A percentile compares a stretch with the other conserved stretches of the same genome.
These are phyloP conservation scores for Candida tibetensis DNA, from an alignment of 805 yeast species.

Conservation along the genomic window DNA sequence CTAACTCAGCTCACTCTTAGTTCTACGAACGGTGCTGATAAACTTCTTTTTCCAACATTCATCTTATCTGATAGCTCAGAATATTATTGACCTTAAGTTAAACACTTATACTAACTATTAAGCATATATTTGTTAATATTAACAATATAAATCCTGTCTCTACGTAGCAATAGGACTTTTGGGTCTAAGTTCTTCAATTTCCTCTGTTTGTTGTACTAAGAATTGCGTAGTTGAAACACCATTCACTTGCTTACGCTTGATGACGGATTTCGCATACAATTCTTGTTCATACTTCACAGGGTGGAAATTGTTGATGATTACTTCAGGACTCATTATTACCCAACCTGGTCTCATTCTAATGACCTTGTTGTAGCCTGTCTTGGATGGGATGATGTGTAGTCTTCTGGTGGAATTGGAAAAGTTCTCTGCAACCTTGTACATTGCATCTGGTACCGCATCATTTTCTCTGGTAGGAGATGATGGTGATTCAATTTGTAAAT, in stretches of 20 bases:
- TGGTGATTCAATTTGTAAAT: constrained; percentile 63
- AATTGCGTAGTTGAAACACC: constrained; percentile 32
- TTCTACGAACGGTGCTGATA: constrained; percentile 47
- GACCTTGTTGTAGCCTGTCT: constrained; percentile 62
- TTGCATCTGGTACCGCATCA: constrained; percentile 57
- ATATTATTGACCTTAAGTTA: background rate
- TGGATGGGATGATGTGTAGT: constrained; percentile 78
- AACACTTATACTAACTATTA: constrained; percentile 1
- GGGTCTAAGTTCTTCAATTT: constrained; percentile 80
- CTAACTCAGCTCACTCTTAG: constrained; percentile 60
- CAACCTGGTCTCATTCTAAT: constrained; percentile 78
- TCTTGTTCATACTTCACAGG: constrained; percentile 31
- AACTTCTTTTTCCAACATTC: constrained; percentile 49
- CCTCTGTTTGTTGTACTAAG: constrained; percentile 62
- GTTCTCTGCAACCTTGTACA: constrained; percentile 83
- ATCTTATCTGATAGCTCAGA: constrained; percentile 24
- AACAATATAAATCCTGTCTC: background rate
- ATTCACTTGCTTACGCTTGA: constrained; percentile 20
- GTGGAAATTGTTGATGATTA: constrained; percentile 65
- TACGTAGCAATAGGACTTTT: constrained; percentile 56
- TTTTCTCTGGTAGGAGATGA: constrained; percentile 7
- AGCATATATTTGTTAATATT: background rate
- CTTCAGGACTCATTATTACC: constrained; percentile 87
- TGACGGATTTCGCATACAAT: constrained; percentile 28
- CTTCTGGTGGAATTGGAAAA: constrained; percentile 80